Base-by-base conservation (phyloP, 495 filamentous ascomycete species). In the Entonaema liquescens region DNA sequence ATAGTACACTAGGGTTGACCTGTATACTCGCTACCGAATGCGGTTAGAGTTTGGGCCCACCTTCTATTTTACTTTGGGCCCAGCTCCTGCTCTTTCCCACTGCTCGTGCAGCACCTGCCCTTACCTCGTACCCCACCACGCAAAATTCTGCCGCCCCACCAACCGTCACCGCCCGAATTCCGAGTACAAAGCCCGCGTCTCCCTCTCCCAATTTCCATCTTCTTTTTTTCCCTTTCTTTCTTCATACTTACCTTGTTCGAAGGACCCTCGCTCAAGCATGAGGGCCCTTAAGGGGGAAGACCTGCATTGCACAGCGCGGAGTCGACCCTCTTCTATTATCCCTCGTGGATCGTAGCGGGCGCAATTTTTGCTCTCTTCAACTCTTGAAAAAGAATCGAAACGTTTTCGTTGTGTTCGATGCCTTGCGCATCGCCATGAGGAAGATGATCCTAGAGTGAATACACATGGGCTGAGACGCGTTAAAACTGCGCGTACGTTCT, bases 251-350 rank as follows among this genome's bases (percentile, higher is more conserved):
- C n/a, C n/a, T n/a, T n/a, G n/a, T n/a, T 85, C 85, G 82, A 82
- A 83, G 81, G 78, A 77, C 83, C 78, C 82, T 81, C 62, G 88
- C 82, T 90, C 88, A 90, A 79, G 81, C 87, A 85, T 81, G 79
- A 83, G 80, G 84, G 78, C 76, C 79, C 82, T 83, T 83, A 89
- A 83, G 79, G 78, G 80, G 84, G 83, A 83, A 89, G 86, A 82
- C 88, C 88, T 91, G 86, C 89, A 92, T 92, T 91, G 88, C 89
- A 92, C 90, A 91, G 71, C 89, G 89, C 84, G 89, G 89, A 79
- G 88, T 84, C 87, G 83, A 86, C 83, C 80, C 84, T 77, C 79
- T 85, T 88, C 87, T 85, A 89, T 85, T 86, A 86, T 87, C 84
- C 81, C 89, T 87, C 87, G 89, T 71, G 89, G 87, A 86, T 86